Conservation (phyloP, 495 filamentous ascomycete species). For the Aspergillus mulundensis region DNA sequence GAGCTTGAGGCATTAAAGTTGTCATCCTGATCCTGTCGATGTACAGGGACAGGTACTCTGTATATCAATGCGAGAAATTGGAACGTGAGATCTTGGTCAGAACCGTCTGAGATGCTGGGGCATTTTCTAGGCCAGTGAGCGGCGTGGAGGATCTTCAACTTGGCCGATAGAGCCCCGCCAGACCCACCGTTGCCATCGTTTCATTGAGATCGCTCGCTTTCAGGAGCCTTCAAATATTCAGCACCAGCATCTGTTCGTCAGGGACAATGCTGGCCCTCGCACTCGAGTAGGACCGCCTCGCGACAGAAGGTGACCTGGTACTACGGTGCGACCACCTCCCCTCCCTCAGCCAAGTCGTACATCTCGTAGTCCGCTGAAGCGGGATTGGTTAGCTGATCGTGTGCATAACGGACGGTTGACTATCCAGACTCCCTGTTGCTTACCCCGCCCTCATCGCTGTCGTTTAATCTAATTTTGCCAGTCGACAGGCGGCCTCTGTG, state of each 20-base stretch:
- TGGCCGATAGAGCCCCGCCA: constrained; percentile 19
- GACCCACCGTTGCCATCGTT: constrained; percentile 20
- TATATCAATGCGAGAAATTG: neutral
- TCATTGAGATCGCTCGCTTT: constrained; percentile 4
- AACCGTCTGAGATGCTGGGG: constrained; percentile 1
- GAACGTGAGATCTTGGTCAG: neutral
- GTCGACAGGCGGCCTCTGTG: neutral
- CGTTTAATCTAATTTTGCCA: constrained; percentile 10
- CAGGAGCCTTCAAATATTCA: neutral
- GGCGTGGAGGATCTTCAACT: constrained; percentile 24
- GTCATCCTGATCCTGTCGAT: neutral
- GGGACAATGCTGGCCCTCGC: constrained; percentile 16
- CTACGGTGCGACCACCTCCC: neutral
- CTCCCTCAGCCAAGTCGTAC: neutral
- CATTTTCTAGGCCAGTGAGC: constrained; percentile 18
- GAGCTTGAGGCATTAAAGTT: constrained; percentile 2
- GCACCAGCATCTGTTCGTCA: neutral
- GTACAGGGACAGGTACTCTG: neutral
- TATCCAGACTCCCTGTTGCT: constrained; percentile 15
- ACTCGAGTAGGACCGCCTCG: constrained; percentile 5
- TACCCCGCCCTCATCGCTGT: constrained; percentile 18
- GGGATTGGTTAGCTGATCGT: constrained; percentile 8
- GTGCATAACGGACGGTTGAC: constrained; percentile 14
- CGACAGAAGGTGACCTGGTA: neutral
- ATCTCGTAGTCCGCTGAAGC: neutral